Conservation (phyloP, 805 yeast genomes). For the Wickerhamomyces chaumierensis region DNA sequence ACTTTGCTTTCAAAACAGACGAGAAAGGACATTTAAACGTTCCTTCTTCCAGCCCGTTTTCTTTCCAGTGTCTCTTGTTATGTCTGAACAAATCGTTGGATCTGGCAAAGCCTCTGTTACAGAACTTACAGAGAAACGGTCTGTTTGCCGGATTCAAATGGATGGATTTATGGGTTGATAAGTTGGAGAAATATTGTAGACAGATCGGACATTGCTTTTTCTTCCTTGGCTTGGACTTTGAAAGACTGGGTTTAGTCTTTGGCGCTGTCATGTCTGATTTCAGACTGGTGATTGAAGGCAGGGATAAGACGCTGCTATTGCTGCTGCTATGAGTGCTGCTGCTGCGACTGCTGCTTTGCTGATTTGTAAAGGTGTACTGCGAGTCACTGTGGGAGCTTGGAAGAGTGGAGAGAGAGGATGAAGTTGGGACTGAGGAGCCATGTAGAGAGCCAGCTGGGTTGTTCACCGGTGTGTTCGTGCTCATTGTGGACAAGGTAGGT, state of each 20-base stretch:
- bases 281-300: neutral
- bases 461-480: no score
- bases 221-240: constrained; percentile 34
- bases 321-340: neutral
- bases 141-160: constrained; percentile 62
- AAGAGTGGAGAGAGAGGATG: no score
- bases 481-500: no score
- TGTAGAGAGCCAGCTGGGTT: no score
- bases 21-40: constrained; percentile 77
- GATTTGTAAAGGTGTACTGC: no score
- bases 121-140: constrained; percentile 69
- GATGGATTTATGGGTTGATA: constrained; percentile 75
- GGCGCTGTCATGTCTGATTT: neutral
- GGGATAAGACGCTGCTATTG: neutral
- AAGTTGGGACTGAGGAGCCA: no score
- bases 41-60: constrained; percentile 50
- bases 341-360: neutral
- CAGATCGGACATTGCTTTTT: constrained; percentile 69
- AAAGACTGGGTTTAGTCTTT: constrained; percentile 1
- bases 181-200: constrained; percentile 55
- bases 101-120: constrained; percentile 79
- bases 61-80: constrained; percentile 76
- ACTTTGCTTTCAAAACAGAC: constrained; percentile 9
- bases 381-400: no score
- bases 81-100: constrained; percentile 82